Conservation (phyloP, 106 monocot genomes). For the Phalaenopsis aphrodite region DNA sequence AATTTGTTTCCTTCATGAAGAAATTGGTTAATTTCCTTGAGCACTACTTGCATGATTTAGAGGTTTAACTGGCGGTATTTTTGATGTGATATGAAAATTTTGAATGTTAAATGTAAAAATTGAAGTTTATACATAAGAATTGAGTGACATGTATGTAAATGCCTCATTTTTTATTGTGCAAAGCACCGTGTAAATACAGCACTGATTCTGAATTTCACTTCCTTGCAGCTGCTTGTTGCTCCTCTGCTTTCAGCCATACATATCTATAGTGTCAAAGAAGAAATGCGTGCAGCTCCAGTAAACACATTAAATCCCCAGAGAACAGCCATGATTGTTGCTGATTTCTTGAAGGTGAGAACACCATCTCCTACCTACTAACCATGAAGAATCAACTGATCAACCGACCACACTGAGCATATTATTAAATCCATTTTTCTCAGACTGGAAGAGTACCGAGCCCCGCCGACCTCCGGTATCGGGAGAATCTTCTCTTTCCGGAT, state of each 20-base stretch:
- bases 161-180: no score
- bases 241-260: constrained; percentile 75
- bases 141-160: no score
- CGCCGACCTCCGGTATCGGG: constrained; percentile 71
- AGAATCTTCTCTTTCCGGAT: constrained; percentile 74
- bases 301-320: constrained; percentile 94
- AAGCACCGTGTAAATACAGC: no score
- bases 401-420: neutral
- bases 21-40: neutral
- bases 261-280: constrained; percentile 76
- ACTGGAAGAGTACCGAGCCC: constrained; percentile 66
- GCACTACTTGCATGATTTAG: no score
- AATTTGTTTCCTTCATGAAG: neutral
- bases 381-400: neutral
- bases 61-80: no score
- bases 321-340: constrained; percentile 85
- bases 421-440: constrained; percentile 22
- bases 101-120: no score
- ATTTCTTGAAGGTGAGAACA: constrained; percentile 56
- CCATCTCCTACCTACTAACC: neutral
- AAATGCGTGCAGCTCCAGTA: constrained; percentile 85
- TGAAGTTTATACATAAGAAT: no score
- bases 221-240: constrained; percentile 65
- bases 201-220: constrained; percentile 11
- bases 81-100: no score